These are phyloP conservation scores for Solanum dulcamara DNA, from an alignment of 257 asterid genomes.

Conservation along the genomic window DNA sequence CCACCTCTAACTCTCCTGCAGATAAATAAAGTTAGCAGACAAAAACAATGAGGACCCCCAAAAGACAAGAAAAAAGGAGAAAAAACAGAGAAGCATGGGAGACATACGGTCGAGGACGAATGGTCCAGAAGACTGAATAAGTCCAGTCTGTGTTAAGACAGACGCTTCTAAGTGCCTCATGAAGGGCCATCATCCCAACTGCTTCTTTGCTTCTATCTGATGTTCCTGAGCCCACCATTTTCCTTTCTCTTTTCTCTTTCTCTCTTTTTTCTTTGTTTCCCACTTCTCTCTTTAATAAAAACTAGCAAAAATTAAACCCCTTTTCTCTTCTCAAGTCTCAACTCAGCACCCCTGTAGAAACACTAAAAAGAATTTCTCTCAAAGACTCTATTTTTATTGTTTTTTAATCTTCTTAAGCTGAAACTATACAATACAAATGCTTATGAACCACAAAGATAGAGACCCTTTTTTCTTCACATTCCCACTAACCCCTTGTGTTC, in stretches of 20 bases:
- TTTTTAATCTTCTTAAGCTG: slow-evolving; percentile 11
- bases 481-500: neutral
- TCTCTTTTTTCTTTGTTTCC: neutral
- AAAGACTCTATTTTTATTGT: slow-evolving; percentile 2
- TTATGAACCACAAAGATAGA: slow-evolving; percentile 23
- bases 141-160: slow-evolving; percentile 98
- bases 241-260: neutral
- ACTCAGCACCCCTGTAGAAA: neutral
- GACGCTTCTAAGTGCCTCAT: slow-evolving; percentile 89
- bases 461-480: slow-evolving; percentile 25
- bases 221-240: slow-evolving; percentile 96
- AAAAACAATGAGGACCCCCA: slow-evolving; percentile 3
- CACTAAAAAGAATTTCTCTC: neutral
- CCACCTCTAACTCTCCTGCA: slow-evolving; percentile 95
- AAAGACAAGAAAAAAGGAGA: neutral
- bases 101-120: slow-evolving; percentile 92
- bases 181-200: slow-evolving; percentile 99
- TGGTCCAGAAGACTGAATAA: slow-evolving; percentile 99
- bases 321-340: neutral
- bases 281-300: neutral
- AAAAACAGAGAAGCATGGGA: neutral
- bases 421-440: slow-evolving; percentile 6
- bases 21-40: slow-evolving; percentile 1
- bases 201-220: slow-evolving; percentile 99
- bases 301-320: neutral